Percentiles rank a stretch among this genome's conserved stretches.
Evolutionary conservation across 208 protist genomes (phyloP).

Genomic region (Acanthamoeba healyi): DNA sequence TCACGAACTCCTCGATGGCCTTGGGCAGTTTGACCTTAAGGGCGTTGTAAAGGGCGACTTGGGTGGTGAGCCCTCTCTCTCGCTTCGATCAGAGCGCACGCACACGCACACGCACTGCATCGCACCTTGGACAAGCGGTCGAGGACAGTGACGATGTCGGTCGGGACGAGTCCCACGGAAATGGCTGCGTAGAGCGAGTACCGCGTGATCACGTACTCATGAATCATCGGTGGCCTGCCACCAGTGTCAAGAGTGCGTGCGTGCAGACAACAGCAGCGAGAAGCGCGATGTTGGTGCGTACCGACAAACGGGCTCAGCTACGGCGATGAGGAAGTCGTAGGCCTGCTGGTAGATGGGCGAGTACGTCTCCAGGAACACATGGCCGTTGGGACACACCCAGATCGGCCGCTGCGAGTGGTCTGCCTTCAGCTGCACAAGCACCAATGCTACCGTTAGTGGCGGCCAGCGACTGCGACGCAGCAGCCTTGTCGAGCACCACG

Average conservation of each 20-base stretch:
- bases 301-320: conserved; percentile 95
- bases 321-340: conserved; percentile 94
- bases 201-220: conserved; percentile 97
- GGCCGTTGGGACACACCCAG: conserved; percentile 88
- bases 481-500: neutral
- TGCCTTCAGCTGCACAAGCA: conserved; percentile 25
- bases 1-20: conserved; percentile 86
- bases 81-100: conserved; percentile 83
- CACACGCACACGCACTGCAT: neutral
- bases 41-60: too few relatives aligned
- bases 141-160: conserved; percentile 94
- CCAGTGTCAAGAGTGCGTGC: too few relatives aligned
- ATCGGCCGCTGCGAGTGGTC: conserved; percentile 84
- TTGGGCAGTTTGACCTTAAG: conserved; percentile 83
- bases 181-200: conserved; percentile 98
- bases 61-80: too few relatives aligned
- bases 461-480: too few relatives aligned
- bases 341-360: conserved; percentile 91
- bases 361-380: conserved; percentile 92
- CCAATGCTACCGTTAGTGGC: too few relatives aligned
- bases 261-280: too few relatives aligned
- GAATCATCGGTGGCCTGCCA: conserved; percentile 94
- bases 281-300: neutral
- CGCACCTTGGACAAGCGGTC: conserved; percentile 91
- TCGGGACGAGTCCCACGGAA: conserved; percentile 94